These are phyloP conservation scores for Colletotrichum tanaceti DNA, from an alignment of 2,329 filamentous ascomycete species.

Conservation along the genomic window DNA sequence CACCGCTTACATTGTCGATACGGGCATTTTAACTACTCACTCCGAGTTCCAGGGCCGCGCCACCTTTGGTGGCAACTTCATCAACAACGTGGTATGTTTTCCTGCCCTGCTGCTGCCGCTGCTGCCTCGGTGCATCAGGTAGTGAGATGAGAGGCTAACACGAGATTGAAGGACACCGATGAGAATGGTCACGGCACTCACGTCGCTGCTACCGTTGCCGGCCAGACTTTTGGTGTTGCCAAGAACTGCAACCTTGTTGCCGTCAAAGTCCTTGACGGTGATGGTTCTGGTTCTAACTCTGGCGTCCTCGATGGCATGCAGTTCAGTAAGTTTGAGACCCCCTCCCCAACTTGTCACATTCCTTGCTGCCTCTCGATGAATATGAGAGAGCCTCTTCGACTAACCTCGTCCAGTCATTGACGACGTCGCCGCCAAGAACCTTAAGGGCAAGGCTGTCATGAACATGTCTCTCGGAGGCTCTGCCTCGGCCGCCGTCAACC, in stretches of 20 bases:
- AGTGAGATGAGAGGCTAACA: conserved; percentile 15
- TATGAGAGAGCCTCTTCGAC: neutral
- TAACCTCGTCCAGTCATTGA: conserved; percentile 51
- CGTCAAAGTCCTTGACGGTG: conserved; percentile 70
- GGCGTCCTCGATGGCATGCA: conserved; percentile 70
- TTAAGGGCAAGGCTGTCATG: conserved; percentile 67
- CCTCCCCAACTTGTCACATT: neutral
- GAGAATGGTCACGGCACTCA: conserved; percentile 74
- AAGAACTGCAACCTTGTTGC: conserved; percentile 66
- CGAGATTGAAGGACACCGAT: conserved; percentile 57
- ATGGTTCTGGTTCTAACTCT: conserved; percentile 61
- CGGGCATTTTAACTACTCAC: conserved; percentile 69
- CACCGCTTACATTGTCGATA: conserved; percentile 74
- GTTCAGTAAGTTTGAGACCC: conserved; percentile 51
- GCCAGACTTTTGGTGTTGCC: conserved; percentile 70
- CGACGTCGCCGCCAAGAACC: conserved; percentile 56
- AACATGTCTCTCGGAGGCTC: conserved; percentile 72
- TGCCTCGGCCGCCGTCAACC: conserved; percentile 63
- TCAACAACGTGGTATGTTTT: conserved; percentile 57
- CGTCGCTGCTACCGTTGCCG: conserved; percentile 71
- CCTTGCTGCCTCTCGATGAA: neutral
- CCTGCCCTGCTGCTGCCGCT: neutral
- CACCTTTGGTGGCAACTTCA: conserved; percentile 63
- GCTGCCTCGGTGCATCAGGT: no score
- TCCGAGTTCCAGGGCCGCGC: conserved; percentile 68